These are phyloP conservation scores for Inonotus hispidus DNA, from an alignment of 1,284 basidiomycete species.

Conservation along the genomic window DNA sequence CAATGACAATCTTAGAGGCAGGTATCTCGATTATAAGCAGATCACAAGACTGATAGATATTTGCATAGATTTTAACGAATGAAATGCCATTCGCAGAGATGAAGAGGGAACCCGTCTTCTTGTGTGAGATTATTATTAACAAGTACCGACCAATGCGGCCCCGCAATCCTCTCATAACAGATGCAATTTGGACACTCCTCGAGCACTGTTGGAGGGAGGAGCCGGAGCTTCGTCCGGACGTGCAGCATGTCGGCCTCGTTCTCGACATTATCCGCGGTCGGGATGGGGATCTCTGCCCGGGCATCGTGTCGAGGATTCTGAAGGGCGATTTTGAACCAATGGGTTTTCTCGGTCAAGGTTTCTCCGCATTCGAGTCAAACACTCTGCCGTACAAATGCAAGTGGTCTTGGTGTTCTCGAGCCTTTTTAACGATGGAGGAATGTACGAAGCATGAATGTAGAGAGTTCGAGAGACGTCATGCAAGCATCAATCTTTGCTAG, in stretches of 20 bases:
- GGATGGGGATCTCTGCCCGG: neutral
- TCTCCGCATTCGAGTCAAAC: neutral
- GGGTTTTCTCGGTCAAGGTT: neutral
- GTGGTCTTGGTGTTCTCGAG: neutral
- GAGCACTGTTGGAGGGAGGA: neutral
- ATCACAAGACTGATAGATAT: too few species aligned
- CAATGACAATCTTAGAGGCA: slow-evolving; percentile 7
- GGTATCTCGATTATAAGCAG: too few species aligned
- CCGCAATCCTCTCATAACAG: neutral
- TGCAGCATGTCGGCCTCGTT: neutral
- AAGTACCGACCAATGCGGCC: neutral
- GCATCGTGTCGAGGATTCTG: neutral
- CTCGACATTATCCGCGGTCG: neutral
- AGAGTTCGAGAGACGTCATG: too few species aligned
- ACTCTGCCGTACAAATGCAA: neutral
- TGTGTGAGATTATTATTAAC: neutral
- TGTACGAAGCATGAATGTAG: too few species aligned
- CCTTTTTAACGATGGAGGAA: neutral
- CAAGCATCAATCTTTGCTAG: too few species aligned
- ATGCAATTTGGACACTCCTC: slow-evolving; percentile 2
- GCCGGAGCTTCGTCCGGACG: neutral
- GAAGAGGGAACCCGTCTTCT: neutral
- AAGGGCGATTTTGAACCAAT: neutral
- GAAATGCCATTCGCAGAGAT: neutral
- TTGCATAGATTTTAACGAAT: too few species aligned